Conservation (phyloP, 768 basidiomycete genomes). For the Grammothele lineata region DNA sequence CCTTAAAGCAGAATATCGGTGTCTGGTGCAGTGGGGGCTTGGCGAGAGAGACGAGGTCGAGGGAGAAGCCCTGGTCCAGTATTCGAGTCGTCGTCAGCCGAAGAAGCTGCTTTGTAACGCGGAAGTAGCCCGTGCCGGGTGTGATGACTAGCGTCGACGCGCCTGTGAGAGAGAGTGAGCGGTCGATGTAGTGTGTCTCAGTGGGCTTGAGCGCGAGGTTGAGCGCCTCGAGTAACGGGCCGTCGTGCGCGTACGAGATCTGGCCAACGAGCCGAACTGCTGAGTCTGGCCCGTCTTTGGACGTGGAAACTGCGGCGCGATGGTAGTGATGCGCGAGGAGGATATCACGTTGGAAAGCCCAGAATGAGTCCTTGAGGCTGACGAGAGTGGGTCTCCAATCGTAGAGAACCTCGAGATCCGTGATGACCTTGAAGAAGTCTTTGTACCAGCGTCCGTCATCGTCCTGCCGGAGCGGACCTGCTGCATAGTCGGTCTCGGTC, state of each 20-base stretch:
- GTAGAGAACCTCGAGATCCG: constrained; percentile 82
- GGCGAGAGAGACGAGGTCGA: constrained; percentile 84
- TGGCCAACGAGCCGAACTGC: constrained; percentile 72
- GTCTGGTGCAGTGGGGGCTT: constrained; percentile 92
- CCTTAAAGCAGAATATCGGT: constrained; percentile 87
- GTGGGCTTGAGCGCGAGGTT: constrained; percentile 90
- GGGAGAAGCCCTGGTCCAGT: constrained; percentile 87
- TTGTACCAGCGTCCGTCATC: constrained; percentile 83
- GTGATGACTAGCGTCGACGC: constrained; percentile 80
- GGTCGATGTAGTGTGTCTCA: constrained; percentile 93
- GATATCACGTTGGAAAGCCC: constrained; percentile 89
- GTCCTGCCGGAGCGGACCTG: constrained; percentile 73
- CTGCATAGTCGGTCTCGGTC: constrained; percentile 75
- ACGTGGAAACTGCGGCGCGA: constrained; percentile 44
- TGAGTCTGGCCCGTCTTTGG: constrained; percentile 19
- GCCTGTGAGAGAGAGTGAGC: constrained; percentile 88
- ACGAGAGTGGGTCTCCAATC: constrained; percentile 89
- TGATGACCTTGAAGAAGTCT: constrained; percentile 94
- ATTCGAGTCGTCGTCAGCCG: constrained; percentile 90
- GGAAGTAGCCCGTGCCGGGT: constrained; percentile 91
- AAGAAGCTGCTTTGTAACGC: constrained; percentile 85
- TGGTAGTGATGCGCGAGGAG: constrained; percentile 87
- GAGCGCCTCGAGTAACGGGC: constrained; percentile 91
- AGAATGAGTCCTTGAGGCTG: constrained; percentile 83
- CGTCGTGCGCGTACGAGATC: constrained; percentile 86